Base-by-base conservation (phyloP, 1,284 basidiomycete genomes). In the Pseudozyma thailandica region DNA sequence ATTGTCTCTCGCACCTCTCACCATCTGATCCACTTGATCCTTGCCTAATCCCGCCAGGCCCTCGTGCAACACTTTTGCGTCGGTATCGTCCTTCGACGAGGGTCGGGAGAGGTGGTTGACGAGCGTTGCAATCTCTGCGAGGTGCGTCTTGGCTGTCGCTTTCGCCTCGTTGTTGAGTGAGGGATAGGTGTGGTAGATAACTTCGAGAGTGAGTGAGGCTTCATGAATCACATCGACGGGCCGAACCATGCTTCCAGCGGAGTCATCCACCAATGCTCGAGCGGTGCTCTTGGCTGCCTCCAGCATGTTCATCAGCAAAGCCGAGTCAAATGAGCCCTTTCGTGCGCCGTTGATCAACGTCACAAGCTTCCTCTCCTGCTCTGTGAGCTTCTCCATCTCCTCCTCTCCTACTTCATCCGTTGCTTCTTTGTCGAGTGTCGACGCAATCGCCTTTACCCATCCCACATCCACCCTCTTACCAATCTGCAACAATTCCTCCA, bases 121-220 rank as follows among this genome's bases (percentile, higher is more conserved):
- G 1, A 72, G 51, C 9, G 55, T 72, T 5, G 69, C 58, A 4
- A 66, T 62, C 26, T 72, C 62, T 6, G 58, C 58, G 4, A 72
- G 46, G 25, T 72, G 69, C 13, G 69, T 49, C 16, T 54, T 50
- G 45, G 41, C 44, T 0, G 50, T 51, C 13, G 62, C n/a, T 13
- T 31, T 51, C 2, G 33, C 13, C n/a, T 56, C 49, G n/a, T 43
- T 16, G 23, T 44, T 28, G 15, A 65, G 25, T 6, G 37, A 21
- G 4, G 16, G 2, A 2, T 20, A 15, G 0, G 45, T 41, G 46
- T 51, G 61, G 54, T 57, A 61, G 48, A 54, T 27, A 10, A 62
- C 52, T 53, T 72, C 62, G 16, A 66, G 49, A 4, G 47, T 16
- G 4, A 59, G 30, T 1, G 25, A 44, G 18, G 35, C 48, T 38